phyloP scores from a whole-genome alignment of 2,329 filamentous ascomycete genomes.

The Apiospora phragmitis region DNA sequence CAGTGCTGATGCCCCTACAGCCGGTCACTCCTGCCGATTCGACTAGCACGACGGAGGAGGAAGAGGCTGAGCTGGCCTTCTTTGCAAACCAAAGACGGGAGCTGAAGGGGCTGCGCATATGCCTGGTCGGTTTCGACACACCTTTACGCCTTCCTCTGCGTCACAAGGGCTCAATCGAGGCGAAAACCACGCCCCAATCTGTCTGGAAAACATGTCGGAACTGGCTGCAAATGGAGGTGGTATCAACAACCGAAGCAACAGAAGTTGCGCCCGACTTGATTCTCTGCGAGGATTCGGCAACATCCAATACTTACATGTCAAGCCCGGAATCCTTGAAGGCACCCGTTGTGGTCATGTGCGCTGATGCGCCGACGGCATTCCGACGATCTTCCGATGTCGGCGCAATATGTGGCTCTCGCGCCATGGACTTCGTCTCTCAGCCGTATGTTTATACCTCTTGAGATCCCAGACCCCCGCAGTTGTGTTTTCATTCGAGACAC shows the following conservation, averaged over 20 bases:
- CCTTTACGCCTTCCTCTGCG: not conserved
- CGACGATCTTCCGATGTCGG: not conserved
- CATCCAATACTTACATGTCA: constrained; percentile 16
- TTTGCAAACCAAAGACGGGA: constrained; percentile 15
- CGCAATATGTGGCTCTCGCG: not conserved
- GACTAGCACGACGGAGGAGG: constrained; percentile 21
- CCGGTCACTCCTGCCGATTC: not conserved
- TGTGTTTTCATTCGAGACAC: not conserved
- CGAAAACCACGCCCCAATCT: constrained; percentile 16
- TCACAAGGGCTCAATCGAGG: not conserved
- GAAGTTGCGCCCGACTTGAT: constrained; percentile 23
- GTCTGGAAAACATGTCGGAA: constrained; percentile 30
- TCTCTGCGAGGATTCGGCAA: constrained; percentile 22
- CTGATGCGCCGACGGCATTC: not conserved
- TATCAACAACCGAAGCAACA: constrained; percentile 10
- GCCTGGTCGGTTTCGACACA: constrained; percentile 23
- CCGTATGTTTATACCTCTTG: not conserved
- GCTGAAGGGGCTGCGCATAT: constrained; percentile 28
- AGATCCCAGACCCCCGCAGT: not conserved
- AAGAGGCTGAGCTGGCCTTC: constrained; percentile 28
- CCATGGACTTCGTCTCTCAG: constrained; percentile 9
- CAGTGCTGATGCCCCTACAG: constrained; percentile 33
- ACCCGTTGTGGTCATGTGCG: not conserved
- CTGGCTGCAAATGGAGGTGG: constrained; percentile 34
- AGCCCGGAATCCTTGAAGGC: constrained; percentile 7